Percentiles rank a stretch among this genome's conserved stretches.
These are phyloP conservation scores for Alternaria sp. DNA, from an alignment of 2,329 filamentous ascomycete species.

Conservation along the genomic window DNA sequence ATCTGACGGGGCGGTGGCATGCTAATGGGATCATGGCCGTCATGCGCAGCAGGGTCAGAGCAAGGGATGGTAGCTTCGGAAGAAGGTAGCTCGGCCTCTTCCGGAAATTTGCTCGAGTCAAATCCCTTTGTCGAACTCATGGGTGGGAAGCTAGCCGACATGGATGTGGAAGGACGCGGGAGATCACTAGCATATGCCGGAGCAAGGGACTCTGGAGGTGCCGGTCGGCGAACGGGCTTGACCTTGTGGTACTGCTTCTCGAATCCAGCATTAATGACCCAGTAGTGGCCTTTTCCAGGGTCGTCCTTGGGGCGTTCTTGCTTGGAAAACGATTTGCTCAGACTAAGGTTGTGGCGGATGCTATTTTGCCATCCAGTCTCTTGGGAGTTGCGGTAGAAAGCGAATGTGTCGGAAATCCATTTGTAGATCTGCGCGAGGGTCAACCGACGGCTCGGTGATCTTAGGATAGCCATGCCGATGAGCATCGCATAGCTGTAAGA, in stretches of 20 bases:
- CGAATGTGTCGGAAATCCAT: constrained; percentile 96
- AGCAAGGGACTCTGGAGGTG: constrained; percentile 51
- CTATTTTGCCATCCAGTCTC: constrained; percentile 98
- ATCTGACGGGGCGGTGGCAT: constrained; percentile 57
- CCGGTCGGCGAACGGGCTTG: constrained; percentile 68
- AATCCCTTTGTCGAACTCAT: constrained; percentile 52
- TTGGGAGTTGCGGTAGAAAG: constrained; percentile 77
- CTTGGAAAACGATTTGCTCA: constrained; percentile 97
- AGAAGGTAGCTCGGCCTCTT: constrained; percentile 56
- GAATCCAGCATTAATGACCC: constrained; percentile 89
- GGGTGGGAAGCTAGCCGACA: constrained; percentile 43
- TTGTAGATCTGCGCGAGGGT: constrained; percentile 97
- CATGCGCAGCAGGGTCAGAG: constrained; percentile 57
- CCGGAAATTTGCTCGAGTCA: constrained; percentile 58
- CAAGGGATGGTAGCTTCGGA: constrained; percentile 60
- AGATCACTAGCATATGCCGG: constrained; percentile 41
- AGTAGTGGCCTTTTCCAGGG: constrained; percentile 96
- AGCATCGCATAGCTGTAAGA: constrained; percentile 91
- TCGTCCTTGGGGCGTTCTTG: constrained; percentile 96
- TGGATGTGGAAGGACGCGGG: constrained; percentile 48
- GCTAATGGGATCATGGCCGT: constrained; percentile 52
- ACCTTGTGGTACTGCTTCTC: constrained; percentile 90
- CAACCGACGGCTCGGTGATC: constrained; percentile 80
- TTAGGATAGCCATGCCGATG: constrained; percentile 95
- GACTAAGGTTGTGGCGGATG: constrained; percentile 94